Base-by-base conservation (phyloP, 2,329 filamentous ascomycete species). In the Fusarium cicatricum region DNA sequence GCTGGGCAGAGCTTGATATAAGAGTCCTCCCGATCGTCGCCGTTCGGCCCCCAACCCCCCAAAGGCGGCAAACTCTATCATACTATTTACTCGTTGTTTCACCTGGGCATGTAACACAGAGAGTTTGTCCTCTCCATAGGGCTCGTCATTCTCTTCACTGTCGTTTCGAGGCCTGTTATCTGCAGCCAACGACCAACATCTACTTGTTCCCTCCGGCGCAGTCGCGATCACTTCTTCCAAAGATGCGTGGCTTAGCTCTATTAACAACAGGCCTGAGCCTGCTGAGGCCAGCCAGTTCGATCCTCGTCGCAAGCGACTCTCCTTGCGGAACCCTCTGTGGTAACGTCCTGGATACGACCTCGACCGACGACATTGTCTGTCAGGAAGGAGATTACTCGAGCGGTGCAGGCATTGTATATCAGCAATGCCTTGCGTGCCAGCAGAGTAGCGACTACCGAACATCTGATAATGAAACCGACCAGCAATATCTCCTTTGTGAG, bases 401-500 rank as follows among this genome's bases (percentile, higher is more conserved):
- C 8, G 70, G 77, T 1, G 61, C 72, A 4, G 83, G 82, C 7
- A 73, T 75, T n/a, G 77, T 85, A 34, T 85, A 80, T 60, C 70
- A 82, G 62, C 72, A 74, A 16, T 87, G 84, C 63, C 68, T 85
- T 38, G 68, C 75, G 32, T 87, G 84, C 70, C 77, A 86, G 62
- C 66, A 80, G 23, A 69, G 66, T 2, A 88, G 85, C 70, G 70
- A 72, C 5, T 85, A 75, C 12, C 80, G 58, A n/a, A 64, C 72
- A 2, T 72, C 65, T 6, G 68, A 73, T 15, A 77, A 76, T 12
- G 62, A 79, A 51, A 81, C 84, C 1, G 85, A 89, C 62, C 71
- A 82, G 11, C 76, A 84, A 60, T 80, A 77, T 58, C 73, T 80
- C 44, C 71, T 88, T 14, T 88, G 85, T 87, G 72, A 65, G 84